These are phyloP conservation scores for Mycena leptocephala DNA, from an alignment of 768 basidiomycete species.

Conservation along the genomic window DNA sequence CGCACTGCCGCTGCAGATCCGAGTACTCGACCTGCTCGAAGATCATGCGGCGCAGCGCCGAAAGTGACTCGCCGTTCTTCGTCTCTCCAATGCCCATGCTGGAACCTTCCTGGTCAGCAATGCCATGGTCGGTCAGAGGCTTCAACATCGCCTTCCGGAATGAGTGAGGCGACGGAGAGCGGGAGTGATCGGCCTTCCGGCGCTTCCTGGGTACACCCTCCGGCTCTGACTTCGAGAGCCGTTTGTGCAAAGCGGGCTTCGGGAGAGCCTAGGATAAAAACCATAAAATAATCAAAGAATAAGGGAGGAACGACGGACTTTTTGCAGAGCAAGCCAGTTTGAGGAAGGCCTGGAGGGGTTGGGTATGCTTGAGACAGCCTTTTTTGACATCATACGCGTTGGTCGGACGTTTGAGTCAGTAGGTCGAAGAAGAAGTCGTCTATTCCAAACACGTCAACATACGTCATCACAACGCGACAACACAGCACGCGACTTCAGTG, in stretches of 20 bases:
- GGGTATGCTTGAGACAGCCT: too few species aligned
- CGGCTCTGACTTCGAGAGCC: slow-evolving; percentile 20
- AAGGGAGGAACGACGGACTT: slow-evolving; percentile 53
- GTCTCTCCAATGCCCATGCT: slow-evolving; percentile 42
- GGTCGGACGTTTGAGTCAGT: too few species aligned
- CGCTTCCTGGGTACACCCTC: slow-evolving; percentile 43
- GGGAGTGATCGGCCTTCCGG: slow-evolving; percentile 45
- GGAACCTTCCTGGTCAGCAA: background rate
- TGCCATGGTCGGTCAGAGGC: background rate
- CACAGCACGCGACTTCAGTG: too few species aligned
- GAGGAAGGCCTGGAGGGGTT: too few species aligned
- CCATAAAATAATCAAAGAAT: background rate
- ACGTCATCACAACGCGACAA: too few species aligned
- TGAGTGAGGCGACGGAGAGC: slow-evolving; percentile 35
- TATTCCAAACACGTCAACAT: too few species aligned
- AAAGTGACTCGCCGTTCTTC: slow-evolving; percentile 67
- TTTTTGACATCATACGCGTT: too few species aligned
- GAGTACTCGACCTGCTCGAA: slow-evolving; percentile 61
- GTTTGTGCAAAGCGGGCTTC: slow-evolving; percentile 17
- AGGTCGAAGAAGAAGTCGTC: too few species aligned
- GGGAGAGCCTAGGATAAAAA: slow-evolving; percentile 10
- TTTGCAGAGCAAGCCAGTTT: slow-evolving; percentile 74
- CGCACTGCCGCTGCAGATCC: slow-evolving; percentile 63
- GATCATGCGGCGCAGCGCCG: slow-evolving; percentile 68
- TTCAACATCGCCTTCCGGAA: background rate